Base-by-base conservation (phyloP, 148 eudicot genomes). In the Vaccinium darrowii region DNA sequence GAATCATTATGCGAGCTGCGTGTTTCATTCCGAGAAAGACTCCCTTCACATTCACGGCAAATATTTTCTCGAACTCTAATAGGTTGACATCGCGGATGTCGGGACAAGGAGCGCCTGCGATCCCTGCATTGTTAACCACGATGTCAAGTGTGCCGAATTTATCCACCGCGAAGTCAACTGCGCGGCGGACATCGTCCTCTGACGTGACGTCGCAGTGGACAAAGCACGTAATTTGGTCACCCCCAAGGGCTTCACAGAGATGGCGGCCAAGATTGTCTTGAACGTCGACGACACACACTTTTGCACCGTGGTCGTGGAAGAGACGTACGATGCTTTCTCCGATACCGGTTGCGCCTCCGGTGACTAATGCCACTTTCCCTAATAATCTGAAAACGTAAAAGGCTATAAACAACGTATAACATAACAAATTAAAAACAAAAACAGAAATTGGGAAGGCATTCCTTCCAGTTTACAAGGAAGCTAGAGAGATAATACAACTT, bases 271-370 rank as follows among this genome's bases (percentile, higher is more conserved):
- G 89, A 79, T 93, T 88, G 76, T 93, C 95, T 79, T 89, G 87
- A 21, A 97, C 83, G 58, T 97, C 99, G 33, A 89, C 90, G 21
- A 97, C 30, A 81, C 96, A 94, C 2, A 95, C 95, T 86, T 91
- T 95, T 74, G 98, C 98, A 65, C 99, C 99, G 14, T 95, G 98
- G 57, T 84, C 84, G 80, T 88, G 95, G 86, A 97, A 95, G 81
- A 97, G 88, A n/a, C 96, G 98, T 73, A 95, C 98, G 4, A 95
- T 97, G 89, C 96, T 91, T 90, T 93, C 95, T 75, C 99, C 99
- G 30, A 97, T 97, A 47, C 99, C 99, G 56, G 88, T 87, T 65
- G 98, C 95, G 72, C 99, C 99, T 56, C 99, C 99, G 8, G 98
- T 97, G 67, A 97, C 98, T 65, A 97, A 58, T 49, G 98, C 95